These are phyloP conservation scores for Epichloe brachyelytri DNA, from an alignment of 2,329 filamentous ascomycete genomes.

Conservation along the genomic window DNA sequence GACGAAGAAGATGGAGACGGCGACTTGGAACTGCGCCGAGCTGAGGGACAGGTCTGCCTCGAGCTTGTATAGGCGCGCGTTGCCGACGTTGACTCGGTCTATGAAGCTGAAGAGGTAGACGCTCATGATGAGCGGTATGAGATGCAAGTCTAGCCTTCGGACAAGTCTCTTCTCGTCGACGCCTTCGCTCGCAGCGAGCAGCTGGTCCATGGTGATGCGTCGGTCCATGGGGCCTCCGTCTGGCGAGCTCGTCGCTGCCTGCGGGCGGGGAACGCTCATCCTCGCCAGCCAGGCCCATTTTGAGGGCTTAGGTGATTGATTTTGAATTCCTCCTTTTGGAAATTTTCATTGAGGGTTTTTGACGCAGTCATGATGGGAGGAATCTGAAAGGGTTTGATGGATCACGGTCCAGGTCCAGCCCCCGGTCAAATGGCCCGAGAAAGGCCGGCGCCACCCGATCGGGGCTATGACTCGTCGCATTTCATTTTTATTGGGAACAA, in stretches of 20 bases:
- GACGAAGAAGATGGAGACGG: conserved; percentile 54
- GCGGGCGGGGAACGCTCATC: not conserved
- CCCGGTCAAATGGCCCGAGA: too few species aligned
- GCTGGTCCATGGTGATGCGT: conserved; percentile 7
- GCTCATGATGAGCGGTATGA: conserved; percentile 55
- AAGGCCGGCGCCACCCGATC: not conserved
- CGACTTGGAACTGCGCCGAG: conserved; percentile 54
- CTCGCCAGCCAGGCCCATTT: not conserved
- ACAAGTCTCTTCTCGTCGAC: conserved; percentile 42
- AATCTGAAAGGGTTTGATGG: not conserved
- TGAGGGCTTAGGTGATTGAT: not conserved
- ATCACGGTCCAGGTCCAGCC: not conserved
- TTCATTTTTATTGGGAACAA: too few species aligned
- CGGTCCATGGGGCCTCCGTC: not conserved
- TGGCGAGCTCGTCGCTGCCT: not conserved
- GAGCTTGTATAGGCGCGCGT: conserved; percentile 53
- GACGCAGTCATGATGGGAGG: not conserved
- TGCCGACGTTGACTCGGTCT: conserved; percentile 63
- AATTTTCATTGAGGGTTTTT: too few species aligned
- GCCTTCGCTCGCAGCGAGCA: conserved; percentile 6
- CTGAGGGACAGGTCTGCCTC: conserved; percentile 48
- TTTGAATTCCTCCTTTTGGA: too few species aligned
- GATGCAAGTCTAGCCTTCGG: conserved; percentile 48
- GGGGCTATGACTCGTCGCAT: not conserved
- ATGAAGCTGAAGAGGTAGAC: conserved; percentile 66